Conservation (phyloP, 2,329 filamentous ascomycete genomes). For the Harringtonia aguacate region DNA sequence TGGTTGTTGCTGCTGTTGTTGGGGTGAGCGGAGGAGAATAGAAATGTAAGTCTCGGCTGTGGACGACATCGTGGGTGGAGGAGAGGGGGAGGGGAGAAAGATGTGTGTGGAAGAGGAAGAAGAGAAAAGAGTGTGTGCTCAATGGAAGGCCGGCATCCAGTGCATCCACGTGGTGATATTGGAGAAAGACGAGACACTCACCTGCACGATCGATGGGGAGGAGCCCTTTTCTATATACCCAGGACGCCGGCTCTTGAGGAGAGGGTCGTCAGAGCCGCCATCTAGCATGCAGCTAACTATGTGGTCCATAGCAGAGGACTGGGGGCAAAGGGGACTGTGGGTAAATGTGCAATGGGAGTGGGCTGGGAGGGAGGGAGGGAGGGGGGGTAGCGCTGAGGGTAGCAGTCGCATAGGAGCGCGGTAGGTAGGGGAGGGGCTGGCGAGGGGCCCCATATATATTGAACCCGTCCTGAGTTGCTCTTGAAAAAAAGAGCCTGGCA, state of each 20-base stretch:
- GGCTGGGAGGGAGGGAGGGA: background rate
- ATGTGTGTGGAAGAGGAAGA: background rate
- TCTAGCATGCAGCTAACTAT: constrained; percentile 49
- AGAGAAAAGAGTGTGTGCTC: constrained; percentile 11
- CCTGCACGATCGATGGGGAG: constrained; percentile 22
- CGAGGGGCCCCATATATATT: too few species aligned
- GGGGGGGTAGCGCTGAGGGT: background rate
- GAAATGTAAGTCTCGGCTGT: constrained; percentile 9
- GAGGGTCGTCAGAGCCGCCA: constrained; percentile 27
- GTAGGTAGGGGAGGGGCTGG: too few species aligned
- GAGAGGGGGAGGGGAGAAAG: constrained; percentile 2
- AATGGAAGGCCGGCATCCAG: constrained; percentile 16
- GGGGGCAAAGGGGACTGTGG: background rate
- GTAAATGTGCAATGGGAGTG: too few species aligned
- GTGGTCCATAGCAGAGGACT: constrained; percentile 46
- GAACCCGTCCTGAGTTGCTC: too few species aligned
- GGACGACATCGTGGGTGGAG: background rate
- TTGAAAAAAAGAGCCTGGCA: too few species aligned
- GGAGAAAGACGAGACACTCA: constrained; percentile 26
- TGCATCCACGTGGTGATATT: background rate
- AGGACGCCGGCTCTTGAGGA: constrained; percentile 23
- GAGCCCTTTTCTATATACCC: constrained; percentile 42
- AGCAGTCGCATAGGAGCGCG: too few species aligned
- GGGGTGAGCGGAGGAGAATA: constrained; percentile 7
- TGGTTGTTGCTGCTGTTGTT: constrained; percentile 13